A percentile compares a stretch with the other conserved stretches of the same genome.
phyloP scores from a whole-genome alignment of 1,284 basidiomycete species.

The Lignosus rhinocerotis region DNA sequence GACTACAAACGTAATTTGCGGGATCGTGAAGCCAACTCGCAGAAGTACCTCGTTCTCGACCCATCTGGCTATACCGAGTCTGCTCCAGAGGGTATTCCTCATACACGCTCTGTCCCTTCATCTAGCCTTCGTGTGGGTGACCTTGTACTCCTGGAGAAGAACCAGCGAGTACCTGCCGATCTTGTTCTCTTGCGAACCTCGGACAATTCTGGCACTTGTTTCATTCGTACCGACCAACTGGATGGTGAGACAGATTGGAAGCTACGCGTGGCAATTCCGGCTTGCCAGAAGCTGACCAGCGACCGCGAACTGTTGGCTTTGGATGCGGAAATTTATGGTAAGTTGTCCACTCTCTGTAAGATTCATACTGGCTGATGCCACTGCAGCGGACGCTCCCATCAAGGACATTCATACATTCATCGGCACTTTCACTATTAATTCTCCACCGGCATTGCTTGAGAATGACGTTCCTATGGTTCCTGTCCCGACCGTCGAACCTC shows the following conservation, averaged over 20 bases:
- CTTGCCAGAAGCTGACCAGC: slow-evolving; percentile 76
- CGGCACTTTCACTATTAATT: slow-evolving; percentile 86
- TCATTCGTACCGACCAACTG: slow-evolving; percentile 96
- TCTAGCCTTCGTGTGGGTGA: slow-evolving; percentile 91
- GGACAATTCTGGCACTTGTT: slow-evolving; percentile 89
- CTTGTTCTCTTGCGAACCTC: slow-evolving; percentile 88
- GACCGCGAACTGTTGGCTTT: slow-evolving; percentile 70
- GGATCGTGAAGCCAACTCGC: slow-evolving; percentile 94
- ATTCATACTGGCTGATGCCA: slow-evolving; percentile 9
- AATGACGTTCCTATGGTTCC: slow-evolving; percentile 58
- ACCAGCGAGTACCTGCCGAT: slow-evolving; percentile 95
- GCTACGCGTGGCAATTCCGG: slow-evolving; percentile 84
- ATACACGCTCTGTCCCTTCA: slow-evolving; percentile 82
- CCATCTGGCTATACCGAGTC: slow-evolving; percentile 36
- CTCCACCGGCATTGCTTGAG: slow-evolving; percentile 41
- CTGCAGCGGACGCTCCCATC: slow-evolving; percentile 85
- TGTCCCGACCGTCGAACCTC: slow-evolving; percentile 69
- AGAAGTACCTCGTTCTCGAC: slow-evolving; percentile 84
- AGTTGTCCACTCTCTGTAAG: slow-evolving; percentile 4
- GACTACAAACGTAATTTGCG: slow-evolving; percentile 93
- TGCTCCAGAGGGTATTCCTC: slow-evolving; percentile 40
- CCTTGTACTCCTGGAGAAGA: slow-evolving; percentile 92
- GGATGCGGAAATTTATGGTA: slow-evolving; percentile 85
- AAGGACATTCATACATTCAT: slow-evolving; percentile 98
- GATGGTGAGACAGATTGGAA: slow-evolving; percentile 99